Percentiles rank a stretch among this genome's conserved stretches.
These are phyloP conservation scores for Nannizziopsis arthrosporioides DNA, from an alignment of 2,329 filamentous ascomycete species.

Conservation along the genomic window DNA sequence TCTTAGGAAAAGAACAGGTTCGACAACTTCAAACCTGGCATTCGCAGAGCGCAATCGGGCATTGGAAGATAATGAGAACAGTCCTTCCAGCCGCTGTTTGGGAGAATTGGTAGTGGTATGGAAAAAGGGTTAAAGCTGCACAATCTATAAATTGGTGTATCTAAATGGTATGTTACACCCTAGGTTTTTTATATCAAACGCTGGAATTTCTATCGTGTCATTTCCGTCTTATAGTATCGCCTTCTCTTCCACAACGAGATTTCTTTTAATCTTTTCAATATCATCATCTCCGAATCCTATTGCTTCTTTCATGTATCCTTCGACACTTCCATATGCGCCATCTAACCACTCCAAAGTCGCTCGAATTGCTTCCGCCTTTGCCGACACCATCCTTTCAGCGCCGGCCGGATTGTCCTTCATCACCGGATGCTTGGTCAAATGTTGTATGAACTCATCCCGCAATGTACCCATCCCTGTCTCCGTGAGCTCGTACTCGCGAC, in stretches of 20 bases:
- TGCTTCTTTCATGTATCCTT: conserved; percentile 49
- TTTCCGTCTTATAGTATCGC: conserved; percentile 8
- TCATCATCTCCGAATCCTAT: conserved; percentile 48
- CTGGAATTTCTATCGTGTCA: background rate
- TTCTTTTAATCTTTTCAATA: conserved; percentile 39
- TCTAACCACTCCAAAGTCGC: conserved; percentile 44
- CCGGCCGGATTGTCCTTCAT: conserved; percentile 38
- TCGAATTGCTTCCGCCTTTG: conserved; percentile 42
- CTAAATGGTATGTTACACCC: conserved; percentile 6
- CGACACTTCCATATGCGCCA: conserved; percentile 50
- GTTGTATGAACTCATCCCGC: conserved; percentile 41
- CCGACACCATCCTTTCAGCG: conserved; percentile 35
- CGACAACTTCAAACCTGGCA: conserved; percentile 59
- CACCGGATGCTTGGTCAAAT: conserved; percentile 39
- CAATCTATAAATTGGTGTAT: background rate
- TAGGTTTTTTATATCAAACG: background rate
- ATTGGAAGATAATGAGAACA: conserved; percentile 84
- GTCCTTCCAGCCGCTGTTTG: conserved; percentile 69
- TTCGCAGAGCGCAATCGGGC: conserved; percentile 61
- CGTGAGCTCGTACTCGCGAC: conserved; percentile 18
- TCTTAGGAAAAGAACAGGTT: conserved; percentile 44
- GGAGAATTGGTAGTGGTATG: conserved; percentile 62
- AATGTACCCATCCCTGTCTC: conserved; percentile 32
- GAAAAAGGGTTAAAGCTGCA: background rate
- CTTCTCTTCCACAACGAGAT: conserved; percentile 34